Percentiles rank a stretch among this genome's conserved stretches.
These are phyloP conservation scores for Auriscalpium vulgare DNA, from an alignment of 768 basidiomycete species.

Conservation along the genomic window DNA sequence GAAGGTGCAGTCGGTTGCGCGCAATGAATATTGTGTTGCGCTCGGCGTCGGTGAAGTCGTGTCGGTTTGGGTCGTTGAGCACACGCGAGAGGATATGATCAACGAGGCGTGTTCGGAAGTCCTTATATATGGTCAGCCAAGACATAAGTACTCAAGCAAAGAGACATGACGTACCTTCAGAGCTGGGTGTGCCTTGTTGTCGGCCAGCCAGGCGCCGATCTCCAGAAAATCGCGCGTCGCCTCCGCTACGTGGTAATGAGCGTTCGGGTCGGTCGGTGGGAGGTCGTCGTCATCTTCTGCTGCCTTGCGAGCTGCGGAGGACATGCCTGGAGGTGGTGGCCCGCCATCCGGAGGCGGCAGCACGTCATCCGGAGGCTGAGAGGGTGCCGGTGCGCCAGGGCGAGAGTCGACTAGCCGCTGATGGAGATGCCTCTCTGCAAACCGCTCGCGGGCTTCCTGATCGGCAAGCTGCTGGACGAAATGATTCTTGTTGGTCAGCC, in stretches of 20 bases:
- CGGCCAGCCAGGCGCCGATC: background rate
- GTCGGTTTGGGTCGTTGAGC: background rate
- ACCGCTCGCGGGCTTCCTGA: constrained; percentile 8
- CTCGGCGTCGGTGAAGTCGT: background rate
- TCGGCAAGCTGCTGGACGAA: background rate
- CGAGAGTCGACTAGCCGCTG: no score
- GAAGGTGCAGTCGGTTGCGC: constrained; percentile 15
- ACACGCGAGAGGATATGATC: background rate
- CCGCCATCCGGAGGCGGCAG: no score
- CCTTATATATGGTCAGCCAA: background rate
- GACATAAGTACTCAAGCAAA: background rate
- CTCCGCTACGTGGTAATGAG: background rate
- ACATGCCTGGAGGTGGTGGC: no score
- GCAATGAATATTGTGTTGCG: constrained; percentile 10
- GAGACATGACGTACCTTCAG: background rate
- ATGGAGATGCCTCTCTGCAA: background rate
- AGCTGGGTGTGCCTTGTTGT: background rate
- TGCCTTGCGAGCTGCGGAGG: no score
- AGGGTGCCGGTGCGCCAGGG: no score
- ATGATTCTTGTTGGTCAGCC: constrained; percentile 7
- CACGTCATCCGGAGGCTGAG: no score
- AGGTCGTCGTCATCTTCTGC: no score
- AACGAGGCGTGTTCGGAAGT: background rate
- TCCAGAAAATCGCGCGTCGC: background rate
- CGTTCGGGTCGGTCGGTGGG: background rate